Base-by-base conservation (phyloP, 441 rosid genomes). In the Hura crepitans region DNA sequence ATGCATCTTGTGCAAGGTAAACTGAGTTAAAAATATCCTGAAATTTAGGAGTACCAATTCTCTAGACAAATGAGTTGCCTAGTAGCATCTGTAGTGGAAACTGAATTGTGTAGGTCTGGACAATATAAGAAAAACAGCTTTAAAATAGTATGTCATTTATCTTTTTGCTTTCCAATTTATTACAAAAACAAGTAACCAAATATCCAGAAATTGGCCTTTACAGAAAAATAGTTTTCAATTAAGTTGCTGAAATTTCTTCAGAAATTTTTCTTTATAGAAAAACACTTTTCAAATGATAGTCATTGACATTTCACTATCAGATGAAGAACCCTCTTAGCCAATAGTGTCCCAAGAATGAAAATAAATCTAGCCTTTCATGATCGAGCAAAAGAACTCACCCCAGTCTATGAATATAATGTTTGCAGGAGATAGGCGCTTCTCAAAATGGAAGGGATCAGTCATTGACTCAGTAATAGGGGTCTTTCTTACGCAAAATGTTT, bases 1-100 rank as follows among this genome's bases (percentile, higher is more conserved):
- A 96, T 96, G 99, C 99, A 91, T 84, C 90, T 91, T 13, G 96
- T 96, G 63, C 99, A 96, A 89, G 99, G 99, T 96, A 78, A 65
- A 25, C 22, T 39, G 20, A 57, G 25, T 57, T 43, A 39, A 8
- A 64, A 31, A 23, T 43, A 45, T 59, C 46, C 47, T 30, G 14
- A 35, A n/a, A 23, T 1, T 14, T 22, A 11, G 8, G n/a, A 20
- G 27, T 39, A 10, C 60, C 1, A 11, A 8, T 35, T 8, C 45
- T 51, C 37, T 3, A 39, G 54, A 53, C 54, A n/a, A 56, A 46
- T 1, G 9, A 69, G 12, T 63, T 17, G 13, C 18, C 22, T 46
- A 25, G 23, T 43, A 22, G 15, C 54, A 45, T 14, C 4, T 30
- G 33, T 63, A 23, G 42, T 18, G 56, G 27, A 68, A 68, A 28